These are phyloP conservation scores for Musa beccarii DNA, from an alignment of 176 grass and related monocot species.

Conservation along the genomic window DNA sequence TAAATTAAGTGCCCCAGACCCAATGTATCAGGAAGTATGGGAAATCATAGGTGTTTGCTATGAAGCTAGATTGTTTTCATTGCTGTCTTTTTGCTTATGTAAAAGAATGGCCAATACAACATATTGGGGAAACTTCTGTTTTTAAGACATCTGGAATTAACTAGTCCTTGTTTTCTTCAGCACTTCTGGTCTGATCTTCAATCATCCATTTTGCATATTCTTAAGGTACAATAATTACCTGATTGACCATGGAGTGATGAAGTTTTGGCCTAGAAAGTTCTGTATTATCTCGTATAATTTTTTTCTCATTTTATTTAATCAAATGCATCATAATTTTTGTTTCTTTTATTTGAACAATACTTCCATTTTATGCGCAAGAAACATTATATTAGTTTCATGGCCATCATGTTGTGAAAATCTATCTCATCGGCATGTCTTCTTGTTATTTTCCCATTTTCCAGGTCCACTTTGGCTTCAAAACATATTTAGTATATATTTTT, in stretches of 20 bases:
- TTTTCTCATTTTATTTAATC: background rate
- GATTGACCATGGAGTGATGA: background rate
- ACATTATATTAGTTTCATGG: background rate
- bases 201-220: no score
- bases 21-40: background rate
- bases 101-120: no score
- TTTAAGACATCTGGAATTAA: background rate
- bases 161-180: background rate
- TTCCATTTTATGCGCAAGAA: background rate
- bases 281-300: background rate
- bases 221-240: background rate
- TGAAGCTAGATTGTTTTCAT: background rate
- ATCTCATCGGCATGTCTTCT: background rate
- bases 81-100: no score
- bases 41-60: background rate
- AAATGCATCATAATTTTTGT: background rate
- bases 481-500: background rate
- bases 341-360: background rate
- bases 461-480: constrained; percentile 5
- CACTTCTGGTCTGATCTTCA: no score
- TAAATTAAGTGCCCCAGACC: no score
- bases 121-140: no score
- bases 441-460: constrained; percentile 7
- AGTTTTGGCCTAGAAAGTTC: background rate
- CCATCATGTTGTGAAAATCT: background rate